Evolutionary conservation across 148 eudicot species (phyloP).

Genomic region (Rhododendron henanense): DNA sequence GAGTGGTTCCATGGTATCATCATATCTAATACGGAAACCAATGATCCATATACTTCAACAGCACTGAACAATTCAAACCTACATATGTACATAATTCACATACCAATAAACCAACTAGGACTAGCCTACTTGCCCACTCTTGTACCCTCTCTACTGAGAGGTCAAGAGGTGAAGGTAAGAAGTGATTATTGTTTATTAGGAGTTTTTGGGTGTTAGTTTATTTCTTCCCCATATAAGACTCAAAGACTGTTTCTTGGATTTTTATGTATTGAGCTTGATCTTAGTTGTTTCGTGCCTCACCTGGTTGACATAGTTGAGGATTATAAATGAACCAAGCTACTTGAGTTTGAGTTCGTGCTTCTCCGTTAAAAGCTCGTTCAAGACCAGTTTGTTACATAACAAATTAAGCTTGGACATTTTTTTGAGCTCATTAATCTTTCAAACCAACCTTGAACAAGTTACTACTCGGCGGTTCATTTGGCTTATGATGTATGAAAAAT

Average conservation of each 20-base stretch:
- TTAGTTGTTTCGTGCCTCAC: not conserved
- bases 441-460: not conserved
- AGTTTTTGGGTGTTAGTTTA: not conserved
- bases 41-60: not conserved
- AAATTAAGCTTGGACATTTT: not conserved
- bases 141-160: not conserved
- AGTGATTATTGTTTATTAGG: not conserved
- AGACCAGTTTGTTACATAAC: not conserved
- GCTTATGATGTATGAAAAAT: not conserved
- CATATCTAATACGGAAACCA: not conserved
- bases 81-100: not conserved
- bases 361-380: not conserved
- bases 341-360: too few species aligned
- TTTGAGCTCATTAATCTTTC: not conserved
- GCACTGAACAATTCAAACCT: not conserved
- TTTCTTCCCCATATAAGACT: not conserved
- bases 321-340: too few species aligned
- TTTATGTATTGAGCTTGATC: not conserved
- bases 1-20: not conserved
- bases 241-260: not conserved
- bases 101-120: not conserved
- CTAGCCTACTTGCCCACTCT: not conserved
- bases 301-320: not conserved
- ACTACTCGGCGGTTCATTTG: not conserved
- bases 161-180: not conserved